Conservation (phyloP, 1,139 yeast species). For the Pichia sp. region DNA sequence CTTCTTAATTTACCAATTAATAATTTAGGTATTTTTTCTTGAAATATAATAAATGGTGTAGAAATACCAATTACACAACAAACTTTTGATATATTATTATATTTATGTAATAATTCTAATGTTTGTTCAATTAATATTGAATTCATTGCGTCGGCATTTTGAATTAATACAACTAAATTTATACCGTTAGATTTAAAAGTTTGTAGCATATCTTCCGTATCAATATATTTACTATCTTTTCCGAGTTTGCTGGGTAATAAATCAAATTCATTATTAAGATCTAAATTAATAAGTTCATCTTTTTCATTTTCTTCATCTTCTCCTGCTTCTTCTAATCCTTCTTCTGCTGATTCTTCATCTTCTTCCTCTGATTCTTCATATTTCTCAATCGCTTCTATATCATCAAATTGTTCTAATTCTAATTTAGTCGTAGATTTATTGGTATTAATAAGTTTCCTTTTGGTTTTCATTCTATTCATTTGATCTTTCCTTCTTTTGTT, state of each 20-base stretch:
- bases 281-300: slow-evolving; percentile 15
- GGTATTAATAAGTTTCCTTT: too few species aligned
- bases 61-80: slow-evolving; percentile 43
- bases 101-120: slow-evolving; percentile 40
- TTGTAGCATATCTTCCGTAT: slow-evolving; percentile 33
- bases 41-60: slow-evolving; percentile 40
- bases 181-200: slow-evolving; percentile 15
- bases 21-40: slow-evolving; percentile 35
- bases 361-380: not conserved
- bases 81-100: slow-evolving; percentile 16
- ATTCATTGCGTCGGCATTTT: slow-evolving; percentile 59
- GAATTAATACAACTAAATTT: slow-evolving; percentile 40
- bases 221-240: slow-evolving; percentile 27
- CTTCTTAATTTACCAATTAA: slow-evolving; percentile 22
- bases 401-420: too few species aligned
- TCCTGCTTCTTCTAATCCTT: too few species aligned
- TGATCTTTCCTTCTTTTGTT: not conserved
- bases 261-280: slow-evolving; percentile 17
- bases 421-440: too few species aligned
- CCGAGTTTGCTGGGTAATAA: slow-evolving; percentile 17
- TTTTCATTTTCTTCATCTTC: slow-evolving; percentile 20
- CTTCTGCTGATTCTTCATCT: too few species aligned
- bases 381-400: too few species aligned
- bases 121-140: slow-evolving; percentile 46
- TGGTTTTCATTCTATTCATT: too few species aligned